phyloP scores from a whole-genome alignment of 371 early-diverging fungal genomes.

The Mucor indicus region DNA sequence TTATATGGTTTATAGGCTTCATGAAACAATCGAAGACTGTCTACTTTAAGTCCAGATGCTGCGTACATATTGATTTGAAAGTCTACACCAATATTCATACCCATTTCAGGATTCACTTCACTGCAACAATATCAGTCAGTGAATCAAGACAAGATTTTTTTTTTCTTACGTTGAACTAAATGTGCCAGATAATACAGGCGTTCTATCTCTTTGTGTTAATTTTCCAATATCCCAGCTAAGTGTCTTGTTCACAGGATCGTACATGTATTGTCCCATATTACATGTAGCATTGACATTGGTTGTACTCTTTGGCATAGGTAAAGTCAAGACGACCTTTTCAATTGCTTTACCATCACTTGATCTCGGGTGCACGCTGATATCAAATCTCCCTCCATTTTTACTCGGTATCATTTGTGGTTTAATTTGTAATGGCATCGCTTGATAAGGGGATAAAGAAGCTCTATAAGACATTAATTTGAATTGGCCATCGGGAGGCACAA shows the following conservation, averaged over 20 bases:
- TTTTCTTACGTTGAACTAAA: constrained; percentile 45
- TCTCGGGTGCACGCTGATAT: constrained; percentile 64
- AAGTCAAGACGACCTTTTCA: constrained; percentile 60
- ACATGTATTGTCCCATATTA: constrained; percentile 68
- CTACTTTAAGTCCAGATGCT: constrained; percentile 74
- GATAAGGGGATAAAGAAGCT: constrained; percentile 59
- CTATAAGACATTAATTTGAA: constrained; percentile 87
- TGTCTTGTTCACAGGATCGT: constrained; percentile 69
- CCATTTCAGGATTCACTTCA: constrained; percentile 51
- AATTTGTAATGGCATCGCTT: constrained; percentile 61
- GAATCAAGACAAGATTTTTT: neutral
- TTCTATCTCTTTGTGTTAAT: constrained; percentile 51
- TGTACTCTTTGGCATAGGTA: constrained; percentile 64
- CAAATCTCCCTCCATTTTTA: constrained; percentile 63
- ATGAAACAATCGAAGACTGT: constrained; percentile 68
- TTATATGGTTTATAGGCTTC: constrained; percentile 85
- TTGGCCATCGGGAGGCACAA: constrained; percentile 92
- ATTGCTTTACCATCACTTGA: constrained; percentile 66
- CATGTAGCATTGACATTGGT: constrained; percentile 57
- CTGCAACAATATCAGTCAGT: too few relatives aligned
- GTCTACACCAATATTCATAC: constrained; percentile 62
- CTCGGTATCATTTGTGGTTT: constrained; percentile 58
- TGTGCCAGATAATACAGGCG: constrained; percentile 66
- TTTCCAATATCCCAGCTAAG: constrained; percentile 72
- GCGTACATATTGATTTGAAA: constrained; percentile 75